Base-by-base conservation (phyloP, 345 rosid genomes). In the Nephelium lappaceum region DNA sequence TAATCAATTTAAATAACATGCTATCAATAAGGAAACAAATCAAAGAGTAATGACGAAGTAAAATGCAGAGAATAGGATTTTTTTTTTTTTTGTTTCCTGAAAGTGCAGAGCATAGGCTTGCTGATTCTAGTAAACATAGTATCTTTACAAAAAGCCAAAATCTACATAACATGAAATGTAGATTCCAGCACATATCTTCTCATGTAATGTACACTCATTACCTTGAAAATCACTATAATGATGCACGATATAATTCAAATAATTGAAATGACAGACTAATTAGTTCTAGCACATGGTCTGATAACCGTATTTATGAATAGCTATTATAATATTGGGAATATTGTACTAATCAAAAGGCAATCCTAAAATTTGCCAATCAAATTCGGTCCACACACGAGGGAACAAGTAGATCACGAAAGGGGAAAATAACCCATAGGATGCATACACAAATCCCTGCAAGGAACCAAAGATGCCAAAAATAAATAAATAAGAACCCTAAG, bases 1-100 rank as follows among this genome's bases (percentile, higher is more conserved):
- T 27, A 78, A 81, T 36, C 77, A 36, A 68, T 53, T 62, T 25
- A 21, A 21, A 79, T 53, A 69, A 61, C n/a, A 63, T 69, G 25
- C 5, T 62, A 75, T 64, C 66, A 39, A 49, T 55, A 9, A 66
- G 18, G 49, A 51, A 62, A 72, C 5, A 71, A 63, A 53, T 65
- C 61, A 43, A 47, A 57, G 75, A 38, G 64, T 3, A 72, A 49
- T 58, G 14, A 58, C 14, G 21, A 1, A 73, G 31, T 21, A 73
- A 73, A 21, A 66, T 36, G 41, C 8, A 62, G 31, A 43, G 58
- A 38, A 38, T 19, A 66, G n/a, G n/a, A 66, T 9, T 14, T 2
- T 31, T 2, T 31, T 31, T 31, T 31, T 27, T 31, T 31, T 31
- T 31, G 1, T 31, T 31, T 0, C 36, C 36, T 31, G 36, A 31